These are phyloP conservation scores for Echinochloa phyllopogon DNA, from an alignment of 176 grass and related monocot species.

Conservation along the genomic window DNA sequence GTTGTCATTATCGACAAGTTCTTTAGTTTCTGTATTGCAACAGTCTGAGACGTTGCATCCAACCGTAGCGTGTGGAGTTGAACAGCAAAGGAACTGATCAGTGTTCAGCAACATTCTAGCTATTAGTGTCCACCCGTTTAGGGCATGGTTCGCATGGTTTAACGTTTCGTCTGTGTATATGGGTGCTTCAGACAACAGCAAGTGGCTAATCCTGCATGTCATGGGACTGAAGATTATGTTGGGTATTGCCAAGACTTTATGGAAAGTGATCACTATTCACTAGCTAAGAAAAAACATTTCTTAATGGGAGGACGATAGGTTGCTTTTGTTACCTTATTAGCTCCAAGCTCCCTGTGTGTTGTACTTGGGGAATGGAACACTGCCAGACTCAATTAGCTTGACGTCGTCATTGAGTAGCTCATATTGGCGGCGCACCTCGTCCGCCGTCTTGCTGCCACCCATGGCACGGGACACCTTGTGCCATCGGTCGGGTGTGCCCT, in stretches of 20 bases:
- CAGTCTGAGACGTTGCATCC: not conserved
- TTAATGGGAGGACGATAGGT: not conserved
- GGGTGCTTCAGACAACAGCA: not conserved
- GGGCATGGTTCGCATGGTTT: slow-evolving; percentile 35
- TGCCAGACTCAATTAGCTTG: slow-evolving; percentile 57
- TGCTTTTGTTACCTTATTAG: slow-evolving; percentile 41
- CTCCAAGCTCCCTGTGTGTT: slow-evolving; percentile 52
- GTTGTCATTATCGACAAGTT: not conserved
- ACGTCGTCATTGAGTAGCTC: slow-evolving; percentile 70
- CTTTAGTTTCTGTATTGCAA: slow-evolving; percentile 10
- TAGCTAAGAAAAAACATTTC: not conserved
- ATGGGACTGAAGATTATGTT: not conserved
- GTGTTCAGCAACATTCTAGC: not conserved
- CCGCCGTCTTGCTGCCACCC: slow-evolving; percentile 72
- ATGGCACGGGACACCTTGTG: slow-evolving; percentile 79
- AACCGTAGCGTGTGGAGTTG: not conserved
- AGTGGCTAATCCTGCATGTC: not conserved
- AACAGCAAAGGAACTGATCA: no score
- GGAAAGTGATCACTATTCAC: not conserved
- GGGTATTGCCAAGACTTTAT: not conserved
- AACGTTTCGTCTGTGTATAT: not conserved
- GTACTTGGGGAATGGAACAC: slow-evolving; percentile 73
- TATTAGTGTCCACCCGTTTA: not conserved
- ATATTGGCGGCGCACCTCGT: slow-evolving; percentile 78
- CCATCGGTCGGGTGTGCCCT: slow-evolving; percentile 87